Percentiles rank a stretch among this genome's conserved stretches.
phyloP scores from a whole-genome alignment of 1,284 basidiomycete genomes.

The Sporisorium reilianum region DNA sequence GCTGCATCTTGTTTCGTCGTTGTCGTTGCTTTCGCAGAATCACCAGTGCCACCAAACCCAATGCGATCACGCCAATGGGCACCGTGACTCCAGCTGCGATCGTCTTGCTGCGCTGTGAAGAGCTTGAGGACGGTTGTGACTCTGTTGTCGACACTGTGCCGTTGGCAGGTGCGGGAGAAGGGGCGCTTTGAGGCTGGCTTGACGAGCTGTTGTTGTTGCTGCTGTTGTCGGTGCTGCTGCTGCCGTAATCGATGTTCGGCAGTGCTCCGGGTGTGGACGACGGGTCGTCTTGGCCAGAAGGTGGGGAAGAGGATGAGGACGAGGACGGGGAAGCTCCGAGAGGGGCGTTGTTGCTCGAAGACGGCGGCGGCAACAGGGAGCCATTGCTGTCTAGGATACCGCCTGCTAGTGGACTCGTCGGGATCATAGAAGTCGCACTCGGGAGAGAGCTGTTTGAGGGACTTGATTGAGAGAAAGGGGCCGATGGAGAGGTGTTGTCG shows the following conservation, averaged over 20 bases:
- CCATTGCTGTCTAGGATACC: neutral
- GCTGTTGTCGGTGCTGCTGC: neutral
- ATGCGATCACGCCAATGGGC: conserved; percentile 20
- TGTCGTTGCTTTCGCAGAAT: conserved; percentile 23
- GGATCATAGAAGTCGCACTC: neutral
- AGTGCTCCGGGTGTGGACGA: neutral
- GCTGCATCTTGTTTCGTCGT: neutral
- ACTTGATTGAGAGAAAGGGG: neutral
- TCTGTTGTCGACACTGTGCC: conserved; percentile 1
- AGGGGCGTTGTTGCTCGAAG: neutral
- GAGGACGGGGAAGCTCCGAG: neutral
- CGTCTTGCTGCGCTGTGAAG: conserved; percentile 1
- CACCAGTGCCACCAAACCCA: conserved; percentile 15
- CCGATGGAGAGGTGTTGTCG: neutral
- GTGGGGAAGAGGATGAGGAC: neutral
- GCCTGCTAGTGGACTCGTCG: neutral
- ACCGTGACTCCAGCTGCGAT: conserved; percentile 24
- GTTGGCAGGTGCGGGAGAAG: neutral
- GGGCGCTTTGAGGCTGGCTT: neutral
- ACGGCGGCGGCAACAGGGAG: neutral
- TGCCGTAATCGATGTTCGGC: conserved; percentile 8
- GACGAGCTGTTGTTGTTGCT: neutral
- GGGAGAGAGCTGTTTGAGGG: neutral
- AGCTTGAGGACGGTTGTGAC: neutral
- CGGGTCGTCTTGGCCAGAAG: conserved; percentile 1